Evolutionary conservation across 495 filamentous ascomycete species (phyloP).

Genomic region (Penicilliopsis zonata): DNA sequence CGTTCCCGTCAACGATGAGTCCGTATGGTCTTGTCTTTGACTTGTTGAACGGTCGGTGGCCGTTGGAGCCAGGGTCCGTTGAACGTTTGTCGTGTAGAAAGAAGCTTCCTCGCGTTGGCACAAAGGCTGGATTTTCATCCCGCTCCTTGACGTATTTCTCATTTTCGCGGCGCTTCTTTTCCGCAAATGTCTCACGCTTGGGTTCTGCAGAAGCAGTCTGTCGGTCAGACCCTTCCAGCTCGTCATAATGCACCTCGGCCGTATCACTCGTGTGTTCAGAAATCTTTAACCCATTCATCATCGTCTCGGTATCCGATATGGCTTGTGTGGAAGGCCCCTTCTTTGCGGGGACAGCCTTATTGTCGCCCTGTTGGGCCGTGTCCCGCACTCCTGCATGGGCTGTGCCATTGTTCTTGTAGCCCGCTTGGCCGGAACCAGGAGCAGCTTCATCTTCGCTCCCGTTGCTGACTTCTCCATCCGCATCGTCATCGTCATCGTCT

Average conservation of each 20-base stretch:
- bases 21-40: slow-evolving; percentile 32
- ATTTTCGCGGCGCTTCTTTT: slow-evolving; percentile 69
- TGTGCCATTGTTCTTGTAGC: slow-evolving; percentile 23
- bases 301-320: slow-evolving; percentile 67
- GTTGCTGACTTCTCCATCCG: slow-evolving; percentile 62
- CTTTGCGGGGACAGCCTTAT: slow-evolving; percentile 17
- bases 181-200: slow-evolving; percentile 39
- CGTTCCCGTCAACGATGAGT: slow-evolving; percentile 36
- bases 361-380: slow-evolving; percentile 14
- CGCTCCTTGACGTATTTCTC: slow-evolving; percentile 81
- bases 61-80: slow-evolving; percentile 57
- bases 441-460: slow-evolving; percentile 52
- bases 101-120: slow-evolving; percentile 89
- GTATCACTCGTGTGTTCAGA: slow-evolving; percentile 41
- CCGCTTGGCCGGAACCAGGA: slow-evolving; percentile 28
- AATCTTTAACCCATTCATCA: slow-evolving; percentile 75
- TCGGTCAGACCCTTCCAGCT: slow-evolving; percentile 29
- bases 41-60: slow-evolving; percentile 24
- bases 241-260: slow-evolving; percentile 56
- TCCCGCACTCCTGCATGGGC: slow-evolving; percentile 18
- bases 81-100: slow-evolving; percentile 94
- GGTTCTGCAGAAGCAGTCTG: slow-evolving; percentile 28
- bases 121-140: slow-evolving; percentile 85
- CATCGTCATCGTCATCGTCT: slow-evolving; percentile 62
- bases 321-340: slow-evolving; percentile 17